These are phyloP conservation scores for Entamoeba invadens DNA, from an alignment of 208 protist species.

Conservation along the genomic window DNA sequence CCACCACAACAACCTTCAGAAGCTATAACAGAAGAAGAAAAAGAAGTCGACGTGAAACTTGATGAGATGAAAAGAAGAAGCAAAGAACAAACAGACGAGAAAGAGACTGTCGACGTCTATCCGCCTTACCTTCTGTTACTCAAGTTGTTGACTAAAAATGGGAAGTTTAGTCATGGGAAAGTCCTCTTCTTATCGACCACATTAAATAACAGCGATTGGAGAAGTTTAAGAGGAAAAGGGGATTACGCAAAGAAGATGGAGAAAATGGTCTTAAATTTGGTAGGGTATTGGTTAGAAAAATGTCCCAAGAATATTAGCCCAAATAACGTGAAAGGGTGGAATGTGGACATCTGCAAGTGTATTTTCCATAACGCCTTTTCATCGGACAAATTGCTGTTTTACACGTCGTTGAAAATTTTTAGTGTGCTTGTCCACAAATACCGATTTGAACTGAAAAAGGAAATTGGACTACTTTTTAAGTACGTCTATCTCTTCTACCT, in stretches of 20 bases:
- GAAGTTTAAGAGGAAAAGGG: not conserved
- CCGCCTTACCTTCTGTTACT: not conserved
- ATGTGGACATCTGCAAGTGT: not conserved
- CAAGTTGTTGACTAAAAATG: not conserved
- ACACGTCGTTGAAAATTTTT: not conserved
- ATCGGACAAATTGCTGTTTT: not conserved
- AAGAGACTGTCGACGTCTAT: not conserved
- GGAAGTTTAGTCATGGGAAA: not conserved
- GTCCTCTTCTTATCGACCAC: not conserved
- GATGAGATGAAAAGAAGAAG: not conserved
- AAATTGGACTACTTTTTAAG: not conserved
- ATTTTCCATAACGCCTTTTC: not conserved
- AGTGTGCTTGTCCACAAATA: not conserved
- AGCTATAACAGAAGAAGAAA: not conserved
- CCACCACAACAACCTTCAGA: not conserved
- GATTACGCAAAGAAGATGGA: not conserved
- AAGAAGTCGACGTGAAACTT: not conserved
- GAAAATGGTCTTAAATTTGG: not conserved
- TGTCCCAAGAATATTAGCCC: not conserved
- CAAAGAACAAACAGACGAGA: not conserved
- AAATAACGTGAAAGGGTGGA: not conserved
- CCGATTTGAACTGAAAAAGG: not conserved
- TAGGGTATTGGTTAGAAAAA: not conserved
- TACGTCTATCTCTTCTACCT: not conserved
- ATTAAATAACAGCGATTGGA: not conserved